Evolutionary conservation across 192 early-diverging fungal species (phyloP).

Genomic region (Entomortierella parvispora): DNA sequence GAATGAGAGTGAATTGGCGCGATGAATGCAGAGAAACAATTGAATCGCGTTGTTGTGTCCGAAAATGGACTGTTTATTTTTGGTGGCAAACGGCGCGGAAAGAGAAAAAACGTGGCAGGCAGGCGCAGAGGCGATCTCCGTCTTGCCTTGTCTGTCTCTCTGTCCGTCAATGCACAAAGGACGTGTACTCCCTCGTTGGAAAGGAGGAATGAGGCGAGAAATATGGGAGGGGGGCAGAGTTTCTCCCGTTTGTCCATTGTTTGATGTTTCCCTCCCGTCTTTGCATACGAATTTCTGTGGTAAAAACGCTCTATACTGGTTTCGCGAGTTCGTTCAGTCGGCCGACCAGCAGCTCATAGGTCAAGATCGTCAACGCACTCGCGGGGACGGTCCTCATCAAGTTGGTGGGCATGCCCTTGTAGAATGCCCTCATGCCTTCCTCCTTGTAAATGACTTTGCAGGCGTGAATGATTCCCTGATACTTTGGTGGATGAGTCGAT

Average conservation of each 20-base stretch:
- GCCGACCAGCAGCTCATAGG: conserved; percentile 87
- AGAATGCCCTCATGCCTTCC: conserved; percentile 86
- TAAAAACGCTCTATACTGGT: conserved; percentile 22
- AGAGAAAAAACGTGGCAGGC: no score
- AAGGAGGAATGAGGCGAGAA: background rate
- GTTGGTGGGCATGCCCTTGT: conserved; percentile 88
- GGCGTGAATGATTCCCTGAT: conserved; percentile 86
- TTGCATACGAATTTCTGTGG: no score
- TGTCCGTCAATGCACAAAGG: background rate
- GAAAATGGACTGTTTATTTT: background rate
- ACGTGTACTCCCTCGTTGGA: no score
- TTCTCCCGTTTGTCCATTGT: no score
- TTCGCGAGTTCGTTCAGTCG: conserved; percentile 57
- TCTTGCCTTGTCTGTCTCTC: no score
- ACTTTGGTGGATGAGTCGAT: conserved; percentile 73
- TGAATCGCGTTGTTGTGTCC: background rate
- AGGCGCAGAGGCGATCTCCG: no score
- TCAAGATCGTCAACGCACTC: conserved; percentile 85
- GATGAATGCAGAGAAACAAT: background rate
- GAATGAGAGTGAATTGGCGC: no score
- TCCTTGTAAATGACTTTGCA: conserved; percentile 75
- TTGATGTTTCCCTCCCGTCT: no score
- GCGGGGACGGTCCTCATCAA: conserved; percentile 91
- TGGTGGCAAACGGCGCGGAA: background rate
- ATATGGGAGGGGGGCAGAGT: no score